Evolutionary conservation across 2,329 filamentous ascomycete species (phyloP), one percentile per base, ranked within the genome.

Genomic region (Hymenoscyphus fructigenus): DNA sequence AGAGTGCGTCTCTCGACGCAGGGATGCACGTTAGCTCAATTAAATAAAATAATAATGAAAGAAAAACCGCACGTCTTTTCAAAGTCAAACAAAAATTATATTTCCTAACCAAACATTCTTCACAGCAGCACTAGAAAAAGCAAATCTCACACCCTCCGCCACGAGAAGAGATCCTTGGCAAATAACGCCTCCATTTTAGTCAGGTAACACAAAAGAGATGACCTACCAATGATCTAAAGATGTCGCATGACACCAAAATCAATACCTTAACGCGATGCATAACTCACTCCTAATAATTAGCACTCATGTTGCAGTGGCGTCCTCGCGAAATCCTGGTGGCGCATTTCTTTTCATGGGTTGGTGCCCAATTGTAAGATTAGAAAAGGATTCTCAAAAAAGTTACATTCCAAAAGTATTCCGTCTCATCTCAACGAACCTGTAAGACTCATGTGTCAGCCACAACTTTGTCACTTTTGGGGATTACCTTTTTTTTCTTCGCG

Each of bases 401-500:
- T 50, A 12, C 53, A 56, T 12, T 29, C 55, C 28, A 34, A n/a
- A n/a, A 57, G 26, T 57, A 57, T 3, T 32, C 9, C 17, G 17
- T 34, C 12, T 6, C 14, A 29, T 32, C n/a, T 57, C 55, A 26
- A 53, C 7, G 47, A 53, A 32, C 55, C 55, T 57, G n/a, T 57
- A 57, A 29, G 29, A 57, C 55, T 57, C 28, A 57, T 57, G 28
- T 57, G 29, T 57, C 15, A 57, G 55, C 55, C 55, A 34, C 28
- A 57, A 57, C 17, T 34, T 34, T 34, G n/a, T 23, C 29, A 57
- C 26, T 32, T 53, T 9, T 32, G 29, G 55, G 55, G 26, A 20
- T 34, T 57, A 57, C 55, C 55, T 57, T 34, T 15, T 57, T 32
- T 9, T 32, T n/a, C 12, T 32, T 29, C 2, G 6, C 12, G 17